Evolutionary conservation across 2,329 filamentous ascomycete species (phyloP), one percentile per base, ranked within the genome.

Genomic region (Cryphonectria radicalis): DNA sequence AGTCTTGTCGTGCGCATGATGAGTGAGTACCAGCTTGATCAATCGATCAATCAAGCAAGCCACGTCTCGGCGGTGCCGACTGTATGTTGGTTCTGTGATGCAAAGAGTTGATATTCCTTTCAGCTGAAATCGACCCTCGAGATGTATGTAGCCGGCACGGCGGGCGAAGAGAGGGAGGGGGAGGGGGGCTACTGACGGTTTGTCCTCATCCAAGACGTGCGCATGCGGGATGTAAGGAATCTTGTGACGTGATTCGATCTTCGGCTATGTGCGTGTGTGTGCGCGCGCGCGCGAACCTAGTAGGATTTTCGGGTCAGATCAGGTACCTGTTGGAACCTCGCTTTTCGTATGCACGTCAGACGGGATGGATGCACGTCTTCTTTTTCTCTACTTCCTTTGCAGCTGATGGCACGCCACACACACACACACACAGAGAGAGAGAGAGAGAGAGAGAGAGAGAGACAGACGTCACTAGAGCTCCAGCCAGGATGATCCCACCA

Each of bases 401-500:
- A 14, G 32, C 59, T 62, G 19, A 62, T n/a, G 10, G 57, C 14
- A 7, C 50, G 22, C 50, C 46, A 17, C 22, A 17, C n/a, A n/a
- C n/a, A n/a, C n/a, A n/a, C n/a, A n/a, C n/a, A n/a, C n/a, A n/a
- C n/a, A n/a, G n/a, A n/a, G n/a, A n/a, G n/a, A n/a, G 17, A 50
- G 46, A 25, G 50, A 55, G 6, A 32, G 32, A 17, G 46, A 50
- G 46, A 25, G 53, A 57, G 2, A 6, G 50, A 55, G 50, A 32
- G 53, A 57, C 8, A 35, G 35, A 32, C 25, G 57, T 22, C 57
- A 40, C 59, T 22, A 10, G 7, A 19, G 59, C 32, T 19, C 19
- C 14, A 62, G 59, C 35, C 59, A 62, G 59, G 59, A 40, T 40
- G 59, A 22, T 40, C 17, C 59, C 32, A n/a, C 59, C 35, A 62